A percentile compares a stretch with the other conserved stretches of the same genome.
phyloP scores from a whole-genome alignment of 2,329 filamentous ascomycete species.

The Acrocalymma vagum region DNA sequence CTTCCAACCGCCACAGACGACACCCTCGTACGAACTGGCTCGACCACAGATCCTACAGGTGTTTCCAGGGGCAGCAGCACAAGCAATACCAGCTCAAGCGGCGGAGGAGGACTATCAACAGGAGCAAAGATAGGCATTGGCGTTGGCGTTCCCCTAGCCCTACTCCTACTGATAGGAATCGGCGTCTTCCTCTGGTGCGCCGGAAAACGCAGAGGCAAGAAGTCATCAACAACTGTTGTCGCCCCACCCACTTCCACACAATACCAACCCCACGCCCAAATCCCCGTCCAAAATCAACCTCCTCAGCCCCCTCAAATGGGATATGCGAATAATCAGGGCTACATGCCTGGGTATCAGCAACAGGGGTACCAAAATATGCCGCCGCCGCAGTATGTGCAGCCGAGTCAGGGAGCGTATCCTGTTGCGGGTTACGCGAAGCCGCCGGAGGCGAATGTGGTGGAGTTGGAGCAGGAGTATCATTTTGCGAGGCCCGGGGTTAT shows the following conservation, averaged over 20 bases:
- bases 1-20: background rate
- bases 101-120: conserved; percentile 13
- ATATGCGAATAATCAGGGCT: conserved; percentile 7
- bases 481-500: conserved; percentile 24
- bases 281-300: conserved; percentile 7
- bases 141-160: conserved; percentile 15
- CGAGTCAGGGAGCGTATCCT: conserved; percentile 3
- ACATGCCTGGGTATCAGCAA: conserved; percentile 12
- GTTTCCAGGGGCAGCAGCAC: background rate
- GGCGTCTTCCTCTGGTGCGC: conserved; percentile 21
- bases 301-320: conserved; percentile 6
- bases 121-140: conserved; percentile 25
- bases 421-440: conserved; percentile 12
- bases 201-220: conserved; percentile 22
- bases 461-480: conserved; percentile 26
- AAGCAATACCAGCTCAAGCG: background rate
- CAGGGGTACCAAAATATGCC: conserved; percentile 5
- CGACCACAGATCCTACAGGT: background rate
- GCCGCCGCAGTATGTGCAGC: conserved; percentile 14
- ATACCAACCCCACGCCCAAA: conserved; percentile 1
- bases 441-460: conserved; percentile 10
- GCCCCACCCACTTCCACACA: background rate
- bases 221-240: conserved; percentile 13
- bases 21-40: background rate
- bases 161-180: conserved; percentile 16